phyloP scores from a whole-genome alignment of 768 basidiomycete species.

The Boletus reticuloceps region DNA sequence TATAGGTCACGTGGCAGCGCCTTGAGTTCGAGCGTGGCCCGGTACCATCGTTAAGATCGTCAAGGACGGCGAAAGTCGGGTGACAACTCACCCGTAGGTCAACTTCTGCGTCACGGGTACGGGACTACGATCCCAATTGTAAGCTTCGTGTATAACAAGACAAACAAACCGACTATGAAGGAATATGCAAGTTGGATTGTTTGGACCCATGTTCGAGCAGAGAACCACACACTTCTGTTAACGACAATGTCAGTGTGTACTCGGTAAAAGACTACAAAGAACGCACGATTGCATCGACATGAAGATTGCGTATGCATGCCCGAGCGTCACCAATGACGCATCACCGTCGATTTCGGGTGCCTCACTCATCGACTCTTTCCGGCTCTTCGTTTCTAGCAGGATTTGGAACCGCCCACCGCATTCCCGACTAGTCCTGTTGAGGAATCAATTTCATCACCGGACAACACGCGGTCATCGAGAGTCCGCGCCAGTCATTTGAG shows the following conservation, averaged over 20 bases:
- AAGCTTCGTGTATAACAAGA: constrained; percentile 49
- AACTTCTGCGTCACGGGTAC: constrained; percentile 57
- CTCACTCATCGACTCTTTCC: constrained; percentile 2
- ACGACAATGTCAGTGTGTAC: background rate
- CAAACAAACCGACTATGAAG: constrained; percentile 12
- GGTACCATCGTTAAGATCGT: no score
- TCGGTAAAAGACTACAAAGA: background rate
- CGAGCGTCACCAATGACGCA: no score
- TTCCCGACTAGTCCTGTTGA: constrained; percentile 2
- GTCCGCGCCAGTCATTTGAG: no score
- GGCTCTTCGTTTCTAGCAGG: constrained; percentile 16
- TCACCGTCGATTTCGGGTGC: constrained; percentile 11
- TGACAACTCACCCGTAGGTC: constrained; percentile 62
- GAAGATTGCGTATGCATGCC: constrained; percentile 26
- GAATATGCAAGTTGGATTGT: background rate
- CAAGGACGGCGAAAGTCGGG: background rate
- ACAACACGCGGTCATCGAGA: background rate
- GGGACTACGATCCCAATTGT: constrained; percentile 73
- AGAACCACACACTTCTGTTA: constrained; percentile 10
- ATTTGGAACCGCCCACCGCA: constrained; percentile 26
- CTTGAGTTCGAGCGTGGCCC: no score
- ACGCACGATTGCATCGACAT: constrained; percentile 20
- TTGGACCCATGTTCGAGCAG: background rate
- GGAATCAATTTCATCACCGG: background rate
- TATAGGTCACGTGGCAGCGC: no score